Conservation (phyloP, 352 stramenopile species). For the Phytopythium kandeliae region DNA sequence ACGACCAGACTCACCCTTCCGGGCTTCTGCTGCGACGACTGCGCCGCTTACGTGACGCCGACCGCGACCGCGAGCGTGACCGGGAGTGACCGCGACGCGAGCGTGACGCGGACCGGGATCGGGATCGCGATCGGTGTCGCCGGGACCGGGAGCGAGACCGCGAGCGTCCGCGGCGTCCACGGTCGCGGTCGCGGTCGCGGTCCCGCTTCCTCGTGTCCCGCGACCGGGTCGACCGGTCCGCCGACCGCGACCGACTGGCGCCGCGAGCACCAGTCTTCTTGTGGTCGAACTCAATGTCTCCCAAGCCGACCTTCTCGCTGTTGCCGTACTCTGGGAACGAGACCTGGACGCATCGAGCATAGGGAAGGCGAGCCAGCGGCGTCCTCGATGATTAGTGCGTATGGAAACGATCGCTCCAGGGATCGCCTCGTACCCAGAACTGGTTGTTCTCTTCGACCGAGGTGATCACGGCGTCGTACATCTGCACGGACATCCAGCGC, state of each 20-base stretch:
- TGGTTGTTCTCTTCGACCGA: conserved; percentile 81
- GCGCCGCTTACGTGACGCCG: conserved; percentile 20
- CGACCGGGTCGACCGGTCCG: conserved; percentile 26
- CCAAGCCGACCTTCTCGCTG: conserved; percentile 90
- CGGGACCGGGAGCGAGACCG: conserved; percentile 27
- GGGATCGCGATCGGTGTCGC: conserved; percentile 27
- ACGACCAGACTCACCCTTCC: conserved; percentile 10
- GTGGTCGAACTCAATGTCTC: conserved; percentile 90
- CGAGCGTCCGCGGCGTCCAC: conserved; percentile 27
- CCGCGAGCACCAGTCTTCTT: conserved; percentile 13
- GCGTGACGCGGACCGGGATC: conserved; percentile 37
- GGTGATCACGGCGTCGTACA: conserved; percentile 97
- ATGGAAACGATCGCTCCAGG: too few species aligned
- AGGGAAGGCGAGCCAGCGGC: background rate
- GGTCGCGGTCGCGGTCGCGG: conserved; percentile 20
- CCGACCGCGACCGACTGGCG: conserved; percentile 22
- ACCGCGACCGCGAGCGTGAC: conserved; percentile 37
- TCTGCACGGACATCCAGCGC: conserved; percentile 47
- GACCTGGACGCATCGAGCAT: conserved; percentile 51
- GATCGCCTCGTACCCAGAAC: conserved; percentile 68
- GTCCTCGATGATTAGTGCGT: background rate
- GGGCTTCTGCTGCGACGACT: conserved; percentile 18
- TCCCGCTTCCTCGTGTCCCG: conserved; percentile 18
- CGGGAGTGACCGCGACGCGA: conserved; percentile 20
- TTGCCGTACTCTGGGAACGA: conserved; percentile 98